Evolutionary conservation across 768 basidiomycete species (phyloP).

Genomic region (Xerocomellus dryophilus): DNA sequence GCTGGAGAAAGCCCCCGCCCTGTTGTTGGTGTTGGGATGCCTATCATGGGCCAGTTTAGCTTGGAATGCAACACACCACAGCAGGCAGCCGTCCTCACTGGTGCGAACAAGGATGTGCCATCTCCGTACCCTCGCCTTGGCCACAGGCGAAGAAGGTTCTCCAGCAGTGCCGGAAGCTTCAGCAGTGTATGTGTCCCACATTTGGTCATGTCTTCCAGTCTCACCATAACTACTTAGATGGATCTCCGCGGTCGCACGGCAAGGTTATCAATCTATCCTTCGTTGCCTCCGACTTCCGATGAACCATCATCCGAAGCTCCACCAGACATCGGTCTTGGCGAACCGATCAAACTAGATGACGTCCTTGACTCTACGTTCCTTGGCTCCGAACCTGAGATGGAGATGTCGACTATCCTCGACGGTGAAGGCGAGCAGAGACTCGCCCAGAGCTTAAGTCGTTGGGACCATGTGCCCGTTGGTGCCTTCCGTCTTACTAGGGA

Average conservation of each 20-base stretch:
- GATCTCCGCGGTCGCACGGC: conserved; percentile 33
- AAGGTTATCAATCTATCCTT: conserved; percentile 33
- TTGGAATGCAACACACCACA: conserved; percentile 14
- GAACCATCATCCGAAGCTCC: conserved; percentile 34
- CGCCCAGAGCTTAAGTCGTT: conserved; percentile 54
- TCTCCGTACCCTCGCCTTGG: conserved; percentile 31
- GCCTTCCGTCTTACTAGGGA: conserved; percentile 66
- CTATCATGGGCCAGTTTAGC: conserved; percentile 41
- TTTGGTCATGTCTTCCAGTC: conserved; percentile 6
- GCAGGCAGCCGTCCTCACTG: conserved; percentile 28
- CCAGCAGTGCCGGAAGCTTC: conserved; percentile 33
- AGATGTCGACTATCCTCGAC: conserved; percentile 29
- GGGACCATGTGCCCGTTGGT: conserved; percentile 72
- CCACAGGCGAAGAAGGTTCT: conserved; percentile 25
- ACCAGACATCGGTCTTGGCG: conserved; percentile 41
- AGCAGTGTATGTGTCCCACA: conserved; percentile 34
- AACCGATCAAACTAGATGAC: conserved; percentile 63
- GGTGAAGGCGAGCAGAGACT: conserved; percentile 40
- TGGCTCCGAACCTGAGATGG: conserved; percentile 49
- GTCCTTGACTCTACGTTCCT: conserved; percentile 74
- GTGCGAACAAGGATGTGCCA: conserved; percentile 30
- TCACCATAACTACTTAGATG: conserved; percentile 20
- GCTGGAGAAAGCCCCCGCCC: conserved; percentile 24
- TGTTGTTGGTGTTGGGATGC: conserved; percentile 20
- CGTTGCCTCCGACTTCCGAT: conserved; percentile 35